Conservation (phyloP, 768 basidiomycete species). For the Boletus pseudo-olivaceus region DNA sequence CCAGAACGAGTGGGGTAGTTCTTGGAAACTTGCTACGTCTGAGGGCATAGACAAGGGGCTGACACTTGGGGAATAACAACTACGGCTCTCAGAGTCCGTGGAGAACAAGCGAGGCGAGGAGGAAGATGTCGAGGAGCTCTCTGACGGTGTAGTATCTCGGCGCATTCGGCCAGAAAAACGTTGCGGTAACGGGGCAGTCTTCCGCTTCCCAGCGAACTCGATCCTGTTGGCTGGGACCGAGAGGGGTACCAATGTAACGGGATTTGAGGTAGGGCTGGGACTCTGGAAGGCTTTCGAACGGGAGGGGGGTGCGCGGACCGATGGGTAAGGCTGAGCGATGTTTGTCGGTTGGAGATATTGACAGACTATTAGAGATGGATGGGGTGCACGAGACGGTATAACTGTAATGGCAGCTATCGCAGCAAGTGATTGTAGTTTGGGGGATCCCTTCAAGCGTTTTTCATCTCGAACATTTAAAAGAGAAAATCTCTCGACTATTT, state of each 20-base stretch:
- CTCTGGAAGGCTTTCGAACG: background rate
- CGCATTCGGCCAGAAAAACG: background rate
- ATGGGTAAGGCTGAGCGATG: background rate
- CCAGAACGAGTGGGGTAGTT: too few species aligned
- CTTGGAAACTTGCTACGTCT: too few species aligned
- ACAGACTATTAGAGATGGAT: constrained; percentile 7
- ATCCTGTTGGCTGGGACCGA: background rate
- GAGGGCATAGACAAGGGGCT: too few species aligned
- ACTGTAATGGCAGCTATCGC: constrained; percentile 18
- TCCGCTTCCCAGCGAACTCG: background rate
- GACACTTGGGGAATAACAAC: too few species aligned
- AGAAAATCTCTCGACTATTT: constrained; percentile 13
- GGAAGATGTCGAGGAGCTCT: too few species aligned
- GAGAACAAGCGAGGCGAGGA: too few species aligned
- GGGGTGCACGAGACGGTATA: constrained; percentile 15
- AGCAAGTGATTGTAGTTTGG: background rate
- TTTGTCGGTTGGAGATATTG: background rate
- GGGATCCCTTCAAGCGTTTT: background rate
- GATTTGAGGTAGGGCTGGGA: background rate
- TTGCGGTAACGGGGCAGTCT: constrained; percentile 5
- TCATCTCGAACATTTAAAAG: constrained; percentile 13
- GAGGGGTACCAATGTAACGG: constrained; percentile 8
- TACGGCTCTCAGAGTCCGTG: too few species aligned
- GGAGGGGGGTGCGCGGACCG: background rate
- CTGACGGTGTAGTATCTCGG: too few species aligned